Evolutionary conservation across 1,139 yeast species (phyloP), one percentile per base, ranked within the genome.

Genomic region (Sugiyamaella sp.): DNA sequence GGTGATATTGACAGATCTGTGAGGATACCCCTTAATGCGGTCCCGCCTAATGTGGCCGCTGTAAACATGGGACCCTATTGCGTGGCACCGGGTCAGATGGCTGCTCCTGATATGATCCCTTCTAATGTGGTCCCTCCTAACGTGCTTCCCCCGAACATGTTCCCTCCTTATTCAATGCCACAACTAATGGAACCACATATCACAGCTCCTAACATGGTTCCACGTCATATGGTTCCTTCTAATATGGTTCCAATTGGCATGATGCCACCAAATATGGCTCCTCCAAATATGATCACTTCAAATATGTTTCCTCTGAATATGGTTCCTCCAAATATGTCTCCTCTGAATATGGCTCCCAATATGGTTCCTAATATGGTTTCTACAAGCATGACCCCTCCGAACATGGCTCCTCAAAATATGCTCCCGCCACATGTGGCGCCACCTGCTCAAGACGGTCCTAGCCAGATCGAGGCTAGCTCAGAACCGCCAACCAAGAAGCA

Each of bases 401-500:
- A 29, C n/a, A 12, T 12, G 8, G n/a, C n/a, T 29, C 35, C 35
- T 6, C 35, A 12, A 10, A 12, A 29, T 29, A 29, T 29, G 35
- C 14, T 29, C 8, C 35, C 35, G 14, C 35, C 35, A 4, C 8
- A 29, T 29, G n/a, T 29, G 14, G 35, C 14, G 4, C 4, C 14
- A 4, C 35, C 35, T 8, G 14, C n/a, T n/a, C n/a, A n/a, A 12
- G 14, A 20, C 21, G 42, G 19, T 17, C 5, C 25, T 14, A 20
- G 14, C 5, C 14, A 5, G 9, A 9, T 6, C 8, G 5, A 38
- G 37, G 14, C 16, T 20, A 4, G 5, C 8, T 22, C 43, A 8
- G 46, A 35, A 32, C 43, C 40, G 16, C 25, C 35, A 5, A 22
- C 2, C 32, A 51, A 53, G 38, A 38, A 45, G 43, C 38, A 47